Conservation (phyloP, 106 monocot species). For the Dendrobium catenatum region DNA sequence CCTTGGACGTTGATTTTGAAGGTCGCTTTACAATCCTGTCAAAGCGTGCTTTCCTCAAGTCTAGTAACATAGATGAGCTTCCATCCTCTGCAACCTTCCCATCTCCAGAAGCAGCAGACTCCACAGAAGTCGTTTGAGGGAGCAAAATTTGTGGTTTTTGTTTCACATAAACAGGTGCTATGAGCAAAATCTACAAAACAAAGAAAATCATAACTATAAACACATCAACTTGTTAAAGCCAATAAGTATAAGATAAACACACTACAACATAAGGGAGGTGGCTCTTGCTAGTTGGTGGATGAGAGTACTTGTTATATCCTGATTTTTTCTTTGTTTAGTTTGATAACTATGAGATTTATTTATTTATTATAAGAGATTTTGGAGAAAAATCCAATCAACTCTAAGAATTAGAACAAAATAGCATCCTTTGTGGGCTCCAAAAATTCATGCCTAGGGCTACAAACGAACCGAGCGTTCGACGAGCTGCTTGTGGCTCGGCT, state of each 20-base stretch:
- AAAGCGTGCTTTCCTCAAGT: constrained; percentile 47
- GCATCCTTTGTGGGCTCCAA: neutral
- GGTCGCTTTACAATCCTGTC: constrained; percentile 68
- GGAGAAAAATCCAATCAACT: neutral
- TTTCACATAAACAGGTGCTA: constrained; percentile 69
- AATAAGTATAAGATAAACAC: neutral
- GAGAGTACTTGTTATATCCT: neutral
- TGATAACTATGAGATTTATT: neutral
- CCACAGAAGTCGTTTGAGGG: constrained; percentile 22
- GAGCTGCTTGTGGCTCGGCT: no score
- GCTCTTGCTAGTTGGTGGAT: neutral
- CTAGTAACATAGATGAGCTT: constrained; percentile 8
- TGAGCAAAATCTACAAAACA: constrained; percentile 61
- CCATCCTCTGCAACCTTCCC: constrained; percentile 12
- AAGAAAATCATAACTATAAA: neutral
- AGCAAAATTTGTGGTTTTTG: constrained; percentile 30
- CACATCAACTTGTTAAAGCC: neutral
- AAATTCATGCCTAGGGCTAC: no score
- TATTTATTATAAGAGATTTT: neutral
- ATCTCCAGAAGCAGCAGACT: constrained; percentile 15
- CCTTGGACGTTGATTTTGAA: constrained; percentile 77
- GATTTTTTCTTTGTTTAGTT: neutral
- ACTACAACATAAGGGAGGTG: neutral
- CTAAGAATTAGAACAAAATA: neutral
- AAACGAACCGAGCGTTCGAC: no score